phyloP scores from a whole-genome alignment of 306 rosid genomes.

The Quercus glauca region DNA sequence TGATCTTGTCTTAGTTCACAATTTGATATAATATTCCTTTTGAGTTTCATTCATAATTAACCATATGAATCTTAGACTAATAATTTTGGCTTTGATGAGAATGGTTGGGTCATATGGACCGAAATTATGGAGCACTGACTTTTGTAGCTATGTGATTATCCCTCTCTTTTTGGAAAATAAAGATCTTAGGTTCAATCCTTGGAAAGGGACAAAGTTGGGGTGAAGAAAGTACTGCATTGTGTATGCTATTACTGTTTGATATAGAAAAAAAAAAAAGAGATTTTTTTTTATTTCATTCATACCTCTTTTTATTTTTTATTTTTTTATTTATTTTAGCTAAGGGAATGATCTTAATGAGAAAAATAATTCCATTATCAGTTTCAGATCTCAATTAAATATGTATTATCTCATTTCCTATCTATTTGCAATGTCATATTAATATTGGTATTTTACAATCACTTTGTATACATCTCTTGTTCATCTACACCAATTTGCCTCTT shows the following conservation, averaged over 20 bases:
- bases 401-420: not conserved
- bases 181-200: not conserved
- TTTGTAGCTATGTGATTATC: not conserved
- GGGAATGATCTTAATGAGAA: no score
- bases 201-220: no score
- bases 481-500: not conserved
- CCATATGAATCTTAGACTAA: no score
- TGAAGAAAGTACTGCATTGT: not conserved
- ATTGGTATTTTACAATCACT: not conserved
- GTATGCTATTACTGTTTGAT: not conserved
- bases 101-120: no score
- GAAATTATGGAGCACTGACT: not conserved
- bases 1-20: no score
- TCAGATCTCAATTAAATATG: no score
- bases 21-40: no score
- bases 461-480: not conserved
- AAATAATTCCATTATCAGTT: no score
- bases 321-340: no score
- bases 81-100: not conserved
- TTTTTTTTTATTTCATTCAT: not conserved
- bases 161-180: not conserved
- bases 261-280: no score
- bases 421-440: not conserved
- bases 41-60: no score
- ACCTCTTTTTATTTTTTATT: not conserved